Evolutionary conservation across 805 yeast genomes (phyloP).

Genomic region (Candida palmyrensis): DNA sequence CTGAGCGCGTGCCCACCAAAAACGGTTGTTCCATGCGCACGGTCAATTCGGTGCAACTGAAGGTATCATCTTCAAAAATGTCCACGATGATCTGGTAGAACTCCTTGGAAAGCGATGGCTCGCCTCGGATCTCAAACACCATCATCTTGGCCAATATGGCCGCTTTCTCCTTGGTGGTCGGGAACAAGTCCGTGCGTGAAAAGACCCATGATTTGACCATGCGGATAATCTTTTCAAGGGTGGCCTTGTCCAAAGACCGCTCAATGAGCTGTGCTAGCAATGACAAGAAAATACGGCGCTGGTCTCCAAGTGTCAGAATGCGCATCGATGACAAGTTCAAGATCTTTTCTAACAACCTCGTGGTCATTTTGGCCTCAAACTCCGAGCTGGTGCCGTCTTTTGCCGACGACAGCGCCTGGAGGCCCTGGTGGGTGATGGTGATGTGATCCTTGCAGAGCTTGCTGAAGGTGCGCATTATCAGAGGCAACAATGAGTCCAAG

Average conservation of each 20-base stretch:
- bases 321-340: conserved; percentile 74
- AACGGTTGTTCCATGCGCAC: conserved; percentile 96
- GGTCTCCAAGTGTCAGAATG: conserved; percentile 86
- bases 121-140: conserved; percentile 85
- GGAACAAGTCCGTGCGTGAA: conserved; percentile 75
- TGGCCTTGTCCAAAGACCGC: conserved; percentile 71
- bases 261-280: conserved; percentile 87
- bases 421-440: conserved; percentile 51
- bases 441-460: conserved; percentile 86
- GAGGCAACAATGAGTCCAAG: conserved; percentile 69
- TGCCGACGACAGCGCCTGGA: conserved; percentile 22
- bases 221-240: conserved; percentile 67
- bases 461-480: conserved; percentile 81
- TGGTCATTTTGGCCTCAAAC: conserved; percentile 75
- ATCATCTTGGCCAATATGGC: conserved; percentile 91
- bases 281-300: conserved; percentile 81
- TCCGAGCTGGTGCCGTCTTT: conserved; percentile 40
- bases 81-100: conserved; percentile 85
- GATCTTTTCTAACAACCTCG: conserved; percentile 68
- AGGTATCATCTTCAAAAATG: conserved; percentile 73
- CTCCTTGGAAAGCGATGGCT: conserved; percentile 66
- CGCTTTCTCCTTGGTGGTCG: conserved; percentile 93
- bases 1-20: conserved; percentile 83
- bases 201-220: conserved; percentile 90
- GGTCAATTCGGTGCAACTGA: conserved; percentile 82